Evolutionary conservation across 495 filamentous ascomycete species (phyloP), one percentile per base, ranked within the genome.

Genomic region (Pseudevernia furfuracea): DNA sequence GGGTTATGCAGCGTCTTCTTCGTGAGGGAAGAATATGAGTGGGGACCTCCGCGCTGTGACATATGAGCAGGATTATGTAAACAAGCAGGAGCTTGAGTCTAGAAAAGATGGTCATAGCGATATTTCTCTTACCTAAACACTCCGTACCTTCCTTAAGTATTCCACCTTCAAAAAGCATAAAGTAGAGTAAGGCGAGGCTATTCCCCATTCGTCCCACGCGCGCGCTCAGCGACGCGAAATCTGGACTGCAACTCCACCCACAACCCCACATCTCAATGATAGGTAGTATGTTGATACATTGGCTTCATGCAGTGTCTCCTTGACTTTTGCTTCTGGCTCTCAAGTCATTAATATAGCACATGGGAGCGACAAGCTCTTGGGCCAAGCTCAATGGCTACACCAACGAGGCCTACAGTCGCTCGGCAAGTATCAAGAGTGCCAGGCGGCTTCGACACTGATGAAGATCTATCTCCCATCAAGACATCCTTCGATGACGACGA

Each of bases 381-480:
- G 44, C 23, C 19, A 48, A 28, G 43, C 19, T 61, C 46, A 25
- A 71, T 71, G 69, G 58, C 66, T 46, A 61, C 63, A 43, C 57
- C 66, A 28, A 52, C 53, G 12, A 67, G 69, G 37, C 71, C 71
- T 28, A 48, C 66, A 41, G 44, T 63, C 38, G 58, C 59, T 30
- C 70, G 70, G 17, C 59, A 66, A 48, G 25, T 64, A 37, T 75
- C 77, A 38, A 70, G 67, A 57, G 70, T 73, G 38, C 70, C 76
- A 61, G 72, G 71, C 59, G 68, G 68, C 63, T 75, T 75, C 63
- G 73, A 75, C 32, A 74, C 71, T 4, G 75, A 75, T 55, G 68
- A 74, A 37, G 74, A 76, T 9, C 66, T 73, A 23, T 74, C 74
- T 61, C 68, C 73, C 23, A 70, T 77, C 58, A 70, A 79, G 70